Conservation (phyloP, 139 green algal species). For the Cymbomonas tetramitiformis region DNA sequence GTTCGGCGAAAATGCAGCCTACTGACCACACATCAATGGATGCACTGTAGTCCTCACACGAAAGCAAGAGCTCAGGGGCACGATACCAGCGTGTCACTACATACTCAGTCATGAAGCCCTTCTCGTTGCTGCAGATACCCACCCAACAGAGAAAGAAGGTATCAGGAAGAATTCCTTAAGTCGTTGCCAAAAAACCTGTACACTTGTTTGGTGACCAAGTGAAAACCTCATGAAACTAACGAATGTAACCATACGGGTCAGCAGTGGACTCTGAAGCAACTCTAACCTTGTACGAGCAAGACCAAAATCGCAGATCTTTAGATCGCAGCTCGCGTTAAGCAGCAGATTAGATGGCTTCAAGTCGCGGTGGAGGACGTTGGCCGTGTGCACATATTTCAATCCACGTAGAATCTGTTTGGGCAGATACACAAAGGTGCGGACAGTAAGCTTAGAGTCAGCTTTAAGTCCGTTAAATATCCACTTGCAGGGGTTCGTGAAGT, state of each 20-base stretch:
- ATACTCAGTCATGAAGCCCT: slow-evolving; percentile 89
- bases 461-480: neutral
- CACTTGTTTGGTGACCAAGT: too few species aligned
- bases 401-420: slow-evolving; percentile 67
- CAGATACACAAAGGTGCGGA: too few species aligned
- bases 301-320: slow-evolving; percentile 31
- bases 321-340: slow-evolving; percentile 25
- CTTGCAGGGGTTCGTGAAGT: too few species aligned
- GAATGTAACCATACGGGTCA: too few species aligned
- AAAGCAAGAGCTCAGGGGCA: slow-evolving; percentile 81
- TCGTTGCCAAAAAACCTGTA: too few species aligned
- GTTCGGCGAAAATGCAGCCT: slow-evolving; percentile 84
- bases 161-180: too few species aligned
- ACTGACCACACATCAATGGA: slow-evolving; percentile 64
- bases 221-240: too few species aligned
- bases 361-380: slow-evolving; percentile 25
- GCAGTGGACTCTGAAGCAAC: neutral
- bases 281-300: slow-evolving; percentile 3
- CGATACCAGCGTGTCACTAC: slow-evolving; percentile 92
- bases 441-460: too few species aligned
- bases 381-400: slow-evolving; percentile 21
- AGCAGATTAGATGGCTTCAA: slow-evolving; percentile 26
- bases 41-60: slow-evolving; percentile 63
- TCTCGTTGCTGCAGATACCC: slow-evolving; percentile 43
- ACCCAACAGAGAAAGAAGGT: too few species aligned